These are phyloP conservation scores for Xylaria sp. DNA, from an alignment of 2,329 filamentous ascomycete species.

Conservation along the genomic window DNA sequence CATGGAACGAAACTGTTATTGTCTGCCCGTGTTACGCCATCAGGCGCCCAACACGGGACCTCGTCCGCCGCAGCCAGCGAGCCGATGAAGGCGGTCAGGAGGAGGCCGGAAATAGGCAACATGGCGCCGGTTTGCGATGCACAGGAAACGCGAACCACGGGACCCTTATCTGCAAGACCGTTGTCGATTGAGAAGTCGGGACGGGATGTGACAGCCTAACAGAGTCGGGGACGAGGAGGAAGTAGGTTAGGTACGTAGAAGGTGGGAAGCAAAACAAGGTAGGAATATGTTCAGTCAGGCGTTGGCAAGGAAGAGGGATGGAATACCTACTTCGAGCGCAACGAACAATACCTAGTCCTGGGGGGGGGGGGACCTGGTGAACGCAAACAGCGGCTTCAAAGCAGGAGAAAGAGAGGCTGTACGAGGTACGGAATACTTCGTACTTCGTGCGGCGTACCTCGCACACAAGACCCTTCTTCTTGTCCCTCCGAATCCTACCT, in stretches of 20 bases:
- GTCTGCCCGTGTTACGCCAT: slow-evolving; percentile 25
- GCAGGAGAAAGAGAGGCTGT: not conserved
- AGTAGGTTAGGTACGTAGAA: not conserved
- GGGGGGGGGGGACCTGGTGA: not conserved
- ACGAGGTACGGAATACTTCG: not conserved
- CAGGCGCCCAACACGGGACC: slow-evolving; percentile 29
- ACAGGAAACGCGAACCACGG: not conserved
- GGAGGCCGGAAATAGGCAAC: slow-evolving; percentile 1
- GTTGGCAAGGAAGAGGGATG: not conserved
- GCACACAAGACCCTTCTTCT: too few species aligned
- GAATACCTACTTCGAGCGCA: not conserved
- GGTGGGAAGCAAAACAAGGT: not conserved
- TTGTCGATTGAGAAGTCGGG: not conserved
- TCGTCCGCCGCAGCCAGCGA: slow-evolving; percentile 8
- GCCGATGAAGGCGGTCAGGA: slow-evolving; percentile 3
- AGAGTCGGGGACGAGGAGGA: not conserved
- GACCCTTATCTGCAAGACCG: not conserved
- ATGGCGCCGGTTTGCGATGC: not conserved
- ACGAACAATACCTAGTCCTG: not conserved
- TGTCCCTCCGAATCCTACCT: too few species aligned
- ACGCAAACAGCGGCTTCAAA: not conserved
- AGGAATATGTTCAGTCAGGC: not conserved
- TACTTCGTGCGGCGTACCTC: too few species aligned
- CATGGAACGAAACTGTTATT: slow-evolving; percentile 31
- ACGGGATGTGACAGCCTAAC: not conserved